phyloP scores from a whole-genome alignment of 129 eudicot species.

The Saussurea involucrata region DNA sequence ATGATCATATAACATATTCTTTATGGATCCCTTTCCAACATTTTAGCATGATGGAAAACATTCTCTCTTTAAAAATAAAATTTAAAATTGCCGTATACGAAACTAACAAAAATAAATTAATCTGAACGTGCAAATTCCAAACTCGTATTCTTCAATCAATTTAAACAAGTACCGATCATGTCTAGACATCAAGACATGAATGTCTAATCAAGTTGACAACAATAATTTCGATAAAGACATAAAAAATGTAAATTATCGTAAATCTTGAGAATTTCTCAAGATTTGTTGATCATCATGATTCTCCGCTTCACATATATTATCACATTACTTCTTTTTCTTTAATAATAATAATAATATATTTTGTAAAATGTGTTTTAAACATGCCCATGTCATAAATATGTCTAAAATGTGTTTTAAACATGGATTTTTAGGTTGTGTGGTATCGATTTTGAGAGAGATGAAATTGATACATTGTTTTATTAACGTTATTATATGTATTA shows the following conservation, averaged over 20 bases:
- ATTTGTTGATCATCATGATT: neutral
- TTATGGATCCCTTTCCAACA: neutral
- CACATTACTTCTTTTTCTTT: neutral
- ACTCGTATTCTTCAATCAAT: neutral
- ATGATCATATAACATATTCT: neutral
- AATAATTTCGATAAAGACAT: too few species aligned
- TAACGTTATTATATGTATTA: too few species aligned
- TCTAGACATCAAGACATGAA: neutral
- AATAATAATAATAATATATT: neutral
- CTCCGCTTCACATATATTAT: neutral
- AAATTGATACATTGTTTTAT: too few species aligned
- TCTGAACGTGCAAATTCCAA: neutral
- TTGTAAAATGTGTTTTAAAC: neutral
- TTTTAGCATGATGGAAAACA: too few species aligned
- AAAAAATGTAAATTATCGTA: neutral
- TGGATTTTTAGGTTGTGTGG: neutral
- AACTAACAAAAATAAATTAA: neutral
- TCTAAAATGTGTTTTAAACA: neutral
- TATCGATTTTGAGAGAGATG: too few species aligned
- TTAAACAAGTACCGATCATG: neutral
- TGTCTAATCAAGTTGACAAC: neutral
- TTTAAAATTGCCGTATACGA: neutral
- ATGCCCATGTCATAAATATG: neutral
- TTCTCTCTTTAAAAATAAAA: neutral
- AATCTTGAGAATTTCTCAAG: neutral